Base-by-base conservation (phyloP, 495 filamentous ascomycete species). In the Xylaria acuta region DNA sequence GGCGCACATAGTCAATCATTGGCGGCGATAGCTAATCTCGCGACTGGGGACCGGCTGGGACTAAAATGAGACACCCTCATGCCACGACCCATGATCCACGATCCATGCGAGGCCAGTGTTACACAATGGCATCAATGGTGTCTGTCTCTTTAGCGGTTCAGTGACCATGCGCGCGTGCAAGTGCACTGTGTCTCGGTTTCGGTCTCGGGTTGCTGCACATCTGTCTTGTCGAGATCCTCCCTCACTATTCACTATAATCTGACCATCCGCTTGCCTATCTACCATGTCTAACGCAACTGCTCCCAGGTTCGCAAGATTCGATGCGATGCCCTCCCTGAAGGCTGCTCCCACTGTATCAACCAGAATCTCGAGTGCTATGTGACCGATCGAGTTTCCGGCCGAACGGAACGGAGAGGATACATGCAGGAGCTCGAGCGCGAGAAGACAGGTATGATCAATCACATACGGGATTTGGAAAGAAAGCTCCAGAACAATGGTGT, bases 321-420 rank as follows among this genome's bases (percentile, higher is more conserved):
- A 71, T 97, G 94, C 84, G 94, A 97, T 81, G 89, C 87, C 43
- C 82, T 90, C 36, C 84, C 88, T 38, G 88, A 89, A 60, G 93
- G 93, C 56, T 97, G 94, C 76, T 89, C 88, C 71, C 89, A 91
- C 72, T 97, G 94, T 80, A 82, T 88, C 72, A 88, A 90, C 78
- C 90, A 90, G 67, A 88, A 89, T 72, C 87, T 90, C 64, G 87
- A 90, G 70, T 97, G 94, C 81, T 88, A 88, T 75, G 92, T 94
- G 12, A 97, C 94, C 18, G 94, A 97, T 79, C 89, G 92, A 38
- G 93, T 96, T 73, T 95, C 93, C n/a, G 92, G 92, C 34, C 90
- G 92, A 69, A 92, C 94, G 18, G 89, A 89, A 38, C 87, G 88
- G n/a, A 88, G 94, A 67, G 94, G 94, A 11, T 91, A 93, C 74